Base-by-base conservation (phyloP, 768 basidiomycete genomes). In the Calocera viscosa region DNA sequence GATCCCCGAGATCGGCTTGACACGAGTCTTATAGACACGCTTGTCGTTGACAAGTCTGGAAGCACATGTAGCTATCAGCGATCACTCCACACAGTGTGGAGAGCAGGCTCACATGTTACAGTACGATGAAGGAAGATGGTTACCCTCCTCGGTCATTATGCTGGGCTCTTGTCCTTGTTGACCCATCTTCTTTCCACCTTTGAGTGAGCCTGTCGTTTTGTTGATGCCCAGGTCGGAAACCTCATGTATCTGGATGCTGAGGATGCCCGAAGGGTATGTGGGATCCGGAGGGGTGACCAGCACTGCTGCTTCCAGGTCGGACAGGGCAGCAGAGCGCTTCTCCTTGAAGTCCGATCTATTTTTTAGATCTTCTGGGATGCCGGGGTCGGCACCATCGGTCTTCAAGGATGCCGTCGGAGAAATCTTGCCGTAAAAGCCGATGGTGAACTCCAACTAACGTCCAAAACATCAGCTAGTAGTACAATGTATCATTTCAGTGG, bases 381-480 rank as follows among this genome's bases (percentile, higher is more conserved):
- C 72, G 38, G 79, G 75, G 19, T 77, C 73, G 19, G 72, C 72
- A 30, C 80, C 75, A 67, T 77, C 72, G 10, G 79, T 74, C 11
- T 67, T 32, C 11, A 75, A 65, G 2, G 67, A 38, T 3, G 68
- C 12, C 47, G 72, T 74, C n/a, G 76, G 76, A 22, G 68, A 67
- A 8, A 70, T 80, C 72, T 84, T 85, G 16, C 75, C 73, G 70
- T 82, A 84, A 74, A 81, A 85, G 1, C 82, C 83, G 40, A 78
- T 76, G 30, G 82, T 80, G 80, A 81, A 84, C 41, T 77, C 73
- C 24, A 84, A 24, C 43, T 71, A 75, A 1, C 83, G 82, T 0
- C 73, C 26, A 41, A 65, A 24, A 22, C 65, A n/a, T 66, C 47
- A 32, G 35, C 35, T 14, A 38, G 35, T 5, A 38, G 35, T n/a